Base-by-base conservation (phyloP, 2,329 filamentous ascomycete species). In the Colletotrichum agaves region DNA sequence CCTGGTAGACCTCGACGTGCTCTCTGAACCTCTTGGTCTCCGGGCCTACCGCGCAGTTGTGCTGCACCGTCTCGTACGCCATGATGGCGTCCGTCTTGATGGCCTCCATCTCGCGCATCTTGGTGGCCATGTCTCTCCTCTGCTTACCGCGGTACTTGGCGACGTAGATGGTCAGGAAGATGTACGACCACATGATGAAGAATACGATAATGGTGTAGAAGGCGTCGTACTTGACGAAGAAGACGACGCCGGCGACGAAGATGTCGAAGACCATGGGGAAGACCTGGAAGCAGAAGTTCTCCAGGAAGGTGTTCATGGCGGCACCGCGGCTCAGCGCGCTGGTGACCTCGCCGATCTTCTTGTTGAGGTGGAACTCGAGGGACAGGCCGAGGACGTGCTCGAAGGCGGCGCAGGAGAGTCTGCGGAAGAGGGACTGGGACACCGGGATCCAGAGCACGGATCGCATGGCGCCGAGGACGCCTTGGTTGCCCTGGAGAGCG, bases 21-120 rank as follows among this genome's bases (percentile, higher is more conserved):
- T 83, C 78, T 33, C 81, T 83, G 73, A 88, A 90, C 6, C 86
- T 80, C 58, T 84, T 80, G 46, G 87, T 88, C 72, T 90, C 88
- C 68, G 86, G 84, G 1, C 78, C 78, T 69, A 89, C 85, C 17
- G 88, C 87, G 70, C 88, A 88, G 77, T 89, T 90, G 74, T 90
- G 88, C 71, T 90, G 88, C 49, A 90, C 88, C 1, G 88, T 90
- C 69, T 84, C 83, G 64, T 83, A 85, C 0, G 82, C 81, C 71
- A 84, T 76, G 46, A 85, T 81, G 3, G 83, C 79, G 71, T 85
- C 83, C 1, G 79, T 84, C 78, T 69, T 67, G 57, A 61, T 65
- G 19, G 63, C 67, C 21, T 85, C 82, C 82, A 84, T 83, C 67
- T 85, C 82, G 4, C 83, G 79, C 3, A 76, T 76, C 67, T 81